Conservation (phyloP, 805 yeast genomes). For the Candida coquimbonensis region DNA sequence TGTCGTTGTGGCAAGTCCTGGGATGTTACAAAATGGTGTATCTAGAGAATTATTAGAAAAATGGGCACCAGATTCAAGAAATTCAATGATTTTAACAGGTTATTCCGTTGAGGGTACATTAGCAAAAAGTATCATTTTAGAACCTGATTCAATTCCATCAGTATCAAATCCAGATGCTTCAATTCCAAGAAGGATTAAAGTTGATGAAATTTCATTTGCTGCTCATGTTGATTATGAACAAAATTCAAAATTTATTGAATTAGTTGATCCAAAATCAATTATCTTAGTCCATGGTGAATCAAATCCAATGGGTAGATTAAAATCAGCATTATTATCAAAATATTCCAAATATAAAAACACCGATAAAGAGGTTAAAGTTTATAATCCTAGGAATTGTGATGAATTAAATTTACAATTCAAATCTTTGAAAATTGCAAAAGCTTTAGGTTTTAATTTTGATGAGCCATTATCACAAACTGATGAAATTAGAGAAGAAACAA, state of each 20-base stretch:
- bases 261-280: slow-evolving; percentile 76
- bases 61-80: slow-evolving; percentile 97
- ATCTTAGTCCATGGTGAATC: slow-evolving; percentile 96
- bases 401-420: slow-evolving; percentile 69
- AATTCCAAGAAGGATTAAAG: slow-evolving; percentile 78
- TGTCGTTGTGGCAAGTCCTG: slow-evolving; percentile 95
- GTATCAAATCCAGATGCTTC: slow-evolving; percentile 70
- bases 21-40: slow-evolving; percentile 96
- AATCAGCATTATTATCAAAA: slow-evolving; percentile 85
- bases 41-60: slow-evolving; percentile 85
- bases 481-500: slow-evolving; percentile 24
- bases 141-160: slow-evolving; percentile 88
- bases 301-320: slow-evolving; percentile 96
- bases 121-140: slow-evolving; percentile 85
- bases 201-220: slow-evolving; percentile 97
- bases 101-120: slow-evolving; percentile 97
- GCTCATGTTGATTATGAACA: slow-evolving; percentile 98
- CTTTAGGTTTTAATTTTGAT: slow-evolving; percentile 48
- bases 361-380: slow-evolving; percentile 83
- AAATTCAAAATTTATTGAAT: slow-evolving; percentile 83
- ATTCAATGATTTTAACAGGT: slow-evolving; percentile 85
- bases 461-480: too few relatives aligned
- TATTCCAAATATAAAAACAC: slow-evolving; percentile 78
- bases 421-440: slow-evolving; percentile 79
- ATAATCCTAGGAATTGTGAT: slow-evolving; percentile 88